phyloP scores from a whole-genome alignment of 2,329 filamentous ascomycete genomes.

The Scortechinia acanthostroma region DNA sequence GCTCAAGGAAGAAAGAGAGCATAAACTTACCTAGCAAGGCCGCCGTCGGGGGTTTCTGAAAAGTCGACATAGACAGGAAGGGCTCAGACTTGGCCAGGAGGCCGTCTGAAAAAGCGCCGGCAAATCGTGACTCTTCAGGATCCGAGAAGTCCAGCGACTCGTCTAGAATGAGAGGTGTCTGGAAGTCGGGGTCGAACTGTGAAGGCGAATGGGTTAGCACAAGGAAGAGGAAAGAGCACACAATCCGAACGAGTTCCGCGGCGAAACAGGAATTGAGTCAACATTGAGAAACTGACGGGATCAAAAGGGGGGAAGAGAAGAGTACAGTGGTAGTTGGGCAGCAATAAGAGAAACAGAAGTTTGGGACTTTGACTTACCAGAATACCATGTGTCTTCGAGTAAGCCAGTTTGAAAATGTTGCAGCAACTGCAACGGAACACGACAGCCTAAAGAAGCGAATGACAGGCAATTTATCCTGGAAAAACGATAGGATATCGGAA shows the following conservation, averaged over 20 bases:
- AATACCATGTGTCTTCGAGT: conserved; percentile 31
- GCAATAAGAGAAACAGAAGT: conserved; percentile 8
- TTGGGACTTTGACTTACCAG: conserved; percentile 26
- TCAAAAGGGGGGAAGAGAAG: background rate
- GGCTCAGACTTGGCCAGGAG: conserved; percentile 2
- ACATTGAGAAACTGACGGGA: background rate
- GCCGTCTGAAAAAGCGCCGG: conserved; percentile 2
- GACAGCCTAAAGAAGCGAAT: conserved; percentile 31
- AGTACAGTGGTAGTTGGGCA: conserved; percentile 12
- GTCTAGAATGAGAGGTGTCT: background rate
- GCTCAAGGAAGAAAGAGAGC: too few species aligned
- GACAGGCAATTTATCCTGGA: conserved; percentile 28
- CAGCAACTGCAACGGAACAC: conserved; percentile 28
- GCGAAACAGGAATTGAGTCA: too few species aligned
- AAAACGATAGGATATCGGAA: conserved; percentile 25
- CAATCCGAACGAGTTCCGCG: too few species aligned
- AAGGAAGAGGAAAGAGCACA: too few species aligned
- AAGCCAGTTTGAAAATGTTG: conserved; percentile 39
- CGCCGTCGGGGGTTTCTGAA: background rate
- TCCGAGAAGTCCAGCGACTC: conserved; percentile 1
- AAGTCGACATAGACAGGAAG: background rate
- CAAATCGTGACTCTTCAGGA: conserved; percentile 1
- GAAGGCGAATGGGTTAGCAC: background rate
- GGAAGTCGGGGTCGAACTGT: conserved; percentile 2
- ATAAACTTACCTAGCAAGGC: background rate